Evolutionary conservation across 1,284 basidiomycete genomes (phyloP).

Genomic region (Heterobasidion parviporum): DNA sequence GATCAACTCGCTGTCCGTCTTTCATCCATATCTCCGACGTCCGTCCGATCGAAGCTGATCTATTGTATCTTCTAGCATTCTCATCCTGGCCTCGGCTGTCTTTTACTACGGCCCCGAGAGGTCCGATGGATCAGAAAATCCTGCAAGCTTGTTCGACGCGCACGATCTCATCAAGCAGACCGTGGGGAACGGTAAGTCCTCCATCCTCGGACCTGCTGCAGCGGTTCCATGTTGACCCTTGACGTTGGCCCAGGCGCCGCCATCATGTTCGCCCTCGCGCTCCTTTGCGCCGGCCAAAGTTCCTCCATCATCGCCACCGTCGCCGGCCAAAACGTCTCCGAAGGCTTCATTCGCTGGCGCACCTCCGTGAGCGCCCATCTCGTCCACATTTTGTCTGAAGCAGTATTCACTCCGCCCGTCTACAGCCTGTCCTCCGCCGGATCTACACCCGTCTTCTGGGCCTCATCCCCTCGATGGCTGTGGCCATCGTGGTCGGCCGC

Average conservation of each 20-base stretch:
- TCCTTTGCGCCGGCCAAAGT: conserved; percentile 85
- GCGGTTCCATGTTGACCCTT: not conserved
- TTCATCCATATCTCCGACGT: conserved; percentile 46
- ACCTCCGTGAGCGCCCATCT: conserved; percentile 55
- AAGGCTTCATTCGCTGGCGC: conserved; percentile 91
- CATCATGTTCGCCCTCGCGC: conserved; percentile 78
- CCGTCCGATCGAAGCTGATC: not conserved
- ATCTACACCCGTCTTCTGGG: conserved; percentile 80
- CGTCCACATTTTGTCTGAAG: not conserved
- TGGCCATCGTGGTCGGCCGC: conserved; percentile 72
- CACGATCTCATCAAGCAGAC: conserved; percentile 60
- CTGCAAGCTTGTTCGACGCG: conserved; percentile 79
- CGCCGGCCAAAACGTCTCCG: conserved; percentile 87
- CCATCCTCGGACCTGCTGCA: not conserved
- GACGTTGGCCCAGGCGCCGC: conserved; percentile 47
- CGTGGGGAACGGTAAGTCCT: conserved; percentile 57
- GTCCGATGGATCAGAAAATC: conserved; percentile 19
- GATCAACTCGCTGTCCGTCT: conserved; percentile 9
- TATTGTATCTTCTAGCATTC: conserved; percentile 36
- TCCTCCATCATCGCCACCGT: conserved; percentile 91
- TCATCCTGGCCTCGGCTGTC: conserved; percentile 62
- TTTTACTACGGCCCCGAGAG: conserved; percentile 59
- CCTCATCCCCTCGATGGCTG: conserved; percentile 79
- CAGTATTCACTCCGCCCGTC: conserved; percentile 2
- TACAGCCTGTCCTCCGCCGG: conserved; percentile 71